Base-by-base conservation (phyloP, 2,329 filamentous ascomycete species). In the Talaromyces pinophilus region DNA sequence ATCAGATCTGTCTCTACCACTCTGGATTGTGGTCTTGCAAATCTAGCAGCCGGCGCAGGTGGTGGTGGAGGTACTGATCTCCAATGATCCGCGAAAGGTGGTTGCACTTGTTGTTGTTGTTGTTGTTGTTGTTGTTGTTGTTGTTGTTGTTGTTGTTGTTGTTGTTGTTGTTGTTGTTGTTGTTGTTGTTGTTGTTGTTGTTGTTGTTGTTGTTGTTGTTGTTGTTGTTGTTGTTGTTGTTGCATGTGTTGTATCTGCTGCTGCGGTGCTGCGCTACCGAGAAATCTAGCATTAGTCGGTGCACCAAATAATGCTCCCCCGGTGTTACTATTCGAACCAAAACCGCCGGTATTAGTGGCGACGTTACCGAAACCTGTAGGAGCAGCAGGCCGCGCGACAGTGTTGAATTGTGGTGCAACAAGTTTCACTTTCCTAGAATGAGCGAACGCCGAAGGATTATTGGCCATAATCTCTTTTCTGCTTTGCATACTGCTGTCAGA, bases 401-500 rank as follows among this genome's bases (percentile, higher is more conserved):
- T 13, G 28, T 33, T 33, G 40, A 30, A 25, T 55, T 44, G 6
- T 30, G 44, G n/a, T 22, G 10, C n/a, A 19, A 5, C 44, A 19
- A 11, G 7, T 59, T 42, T 59, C 19, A 42, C 5, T 25, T 40
- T 42, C 25, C 35, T 59, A 33, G 22, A 10, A 4, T 40, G 22
- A 10, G 6, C 17, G 33, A 33, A 48, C n/a, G 22, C 19, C 22
- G 25, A 38, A 38, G 15, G 28, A 13, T 52, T 54, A 19, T 64
- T 64, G 44, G 67, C 68, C 13, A 40, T 6, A 2, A 48, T 48
- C 55, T 67, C 62, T 28, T 48, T 57, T 54, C 54, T 30, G 62
- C 42, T 61, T 52, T 67, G 67, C 59, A 50, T 54, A 44, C 68
- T 67, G 68, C 67, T 72, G 25, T 62, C 46, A 66, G 68, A 57